Evolutionary conservation across 257 asterid genomes (phyloP).

Genomic region (Jacaranda copaia): DNA sequence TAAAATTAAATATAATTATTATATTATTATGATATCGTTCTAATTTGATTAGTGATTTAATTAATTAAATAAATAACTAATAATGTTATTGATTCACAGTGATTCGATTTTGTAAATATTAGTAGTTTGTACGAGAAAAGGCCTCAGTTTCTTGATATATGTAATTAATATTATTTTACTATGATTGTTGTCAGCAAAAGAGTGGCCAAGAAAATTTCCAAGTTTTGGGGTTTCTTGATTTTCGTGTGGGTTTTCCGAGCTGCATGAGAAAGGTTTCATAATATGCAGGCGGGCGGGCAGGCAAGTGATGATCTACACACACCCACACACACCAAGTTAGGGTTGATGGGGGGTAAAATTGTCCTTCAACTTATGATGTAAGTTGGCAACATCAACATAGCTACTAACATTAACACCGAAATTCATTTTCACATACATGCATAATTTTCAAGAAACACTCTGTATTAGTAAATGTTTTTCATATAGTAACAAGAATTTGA

Average conservation of each 20-base stretch:
- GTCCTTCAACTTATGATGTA: slow-evolving; percentile 28
- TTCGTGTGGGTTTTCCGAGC: slow-evolving; percentile 15
- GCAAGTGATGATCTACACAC: slow-evolving; percentile 31
- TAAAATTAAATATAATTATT: too few relatives aligned
- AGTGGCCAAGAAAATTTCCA: slow-evolving; percentile 64
- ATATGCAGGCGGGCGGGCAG: too few relatives aligned
- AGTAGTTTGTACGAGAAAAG: slow-evolving; percentile 26
- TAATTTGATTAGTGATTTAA: too few relatives aligned
- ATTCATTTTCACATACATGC: too few relatives aligned
- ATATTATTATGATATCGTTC: too few relatives aligned
- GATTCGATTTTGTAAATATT: too few relatives aligned
- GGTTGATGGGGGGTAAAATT: slow-evolving; percentile 41
- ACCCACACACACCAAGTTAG: slow-evolving; percentile 20
- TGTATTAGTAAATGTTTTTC: too few relatives aligned
- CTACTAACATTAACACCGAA: neutral
- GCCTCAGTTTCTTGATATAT: slow-evolving; percentile 43
- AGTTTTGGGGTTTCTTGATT: slow-evolving; percentile 63
- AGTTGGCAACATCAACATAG: neutral
- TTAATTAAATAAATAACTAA: too few relatives aligned
- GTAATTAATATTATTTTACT: slow-evolving; percentile 29
- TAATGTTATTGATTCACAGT: too few relatives aligned
- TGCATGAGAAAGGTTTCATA: slow-evolving; percentile 53
- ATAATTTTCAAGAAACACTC: too few relatives aligned
- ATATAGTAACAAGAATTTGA: too few relatives aligned
- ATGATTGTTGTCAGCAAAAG: slow-evolving; percentile 14